Percentiles rank a stretch among this genome's conserved stretches.
phyloP scores from a whole-genome alignment of 108 stramenopile genomes.

The Cyclotella distinguenda region DNA sequence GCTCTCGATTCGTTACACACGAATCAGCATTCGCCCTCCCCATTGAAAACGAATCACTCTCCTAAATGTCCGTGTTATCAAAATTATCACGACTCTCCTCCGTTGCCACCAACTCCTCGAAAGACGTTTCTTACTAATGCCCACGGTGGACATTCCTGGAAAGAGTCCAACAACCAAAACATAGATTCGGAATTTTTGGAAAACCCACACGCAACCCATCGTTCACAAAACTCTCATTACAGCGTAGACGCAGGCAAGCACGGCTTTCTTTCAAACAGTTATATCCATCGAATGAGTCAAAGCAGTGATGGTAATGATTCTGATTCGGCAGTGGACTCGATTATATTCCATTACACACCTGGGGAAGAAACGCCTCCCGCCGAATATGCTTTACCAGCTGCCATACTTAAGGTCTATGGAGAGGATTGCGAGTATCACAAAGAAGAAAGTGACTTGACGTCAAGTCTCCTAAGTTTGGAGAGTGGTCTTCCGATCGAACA shows the following conservation, averaged over 20 bases:
- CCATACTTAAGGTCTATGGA: conserved; percentile 34
- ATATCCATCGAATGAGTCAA: not conserved
- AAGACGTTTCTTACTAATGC: not conserved
- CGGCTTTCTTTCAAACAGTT: conserved; percentile 12
- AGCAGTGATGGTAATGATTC: conserved; percentile 8
- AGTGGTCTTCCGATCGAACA: not conserved
- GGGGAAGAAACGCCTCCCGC: conserved; percentile 29
- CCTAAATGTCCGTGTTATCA: not conserved
- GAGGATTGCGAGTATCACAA: conserved; percentile 11
- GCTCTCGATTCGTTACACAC: not conserved
- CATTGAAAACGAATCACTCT: conserved; percentile 1
- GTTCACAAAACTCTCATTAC: conserved; percentile 26
- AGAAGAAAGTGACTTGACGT: not conserved
- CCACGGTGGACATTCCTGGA: no score
- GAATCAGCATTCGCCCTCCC: not conserved
- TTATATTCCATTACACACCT: conserved; percentile 31
- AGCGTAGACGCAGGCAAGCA: conserved; percentile 32
- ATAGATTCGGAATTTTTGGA: not conserved
- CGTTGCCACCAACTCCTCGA: not conserved
- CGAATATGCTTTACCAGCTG: conserved; percentile 35
- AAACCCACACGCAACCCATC: not conserved
- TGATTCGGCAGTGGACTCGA: conserved; percentile 14
- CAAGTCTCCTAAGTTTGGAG: not conserved
- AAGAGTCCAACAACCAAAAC: not conserved
- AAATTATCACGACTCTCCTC: not conserved